Conservation (phyloP, 345 rosid genomes). For the Dovyalis caffra region DNA sequence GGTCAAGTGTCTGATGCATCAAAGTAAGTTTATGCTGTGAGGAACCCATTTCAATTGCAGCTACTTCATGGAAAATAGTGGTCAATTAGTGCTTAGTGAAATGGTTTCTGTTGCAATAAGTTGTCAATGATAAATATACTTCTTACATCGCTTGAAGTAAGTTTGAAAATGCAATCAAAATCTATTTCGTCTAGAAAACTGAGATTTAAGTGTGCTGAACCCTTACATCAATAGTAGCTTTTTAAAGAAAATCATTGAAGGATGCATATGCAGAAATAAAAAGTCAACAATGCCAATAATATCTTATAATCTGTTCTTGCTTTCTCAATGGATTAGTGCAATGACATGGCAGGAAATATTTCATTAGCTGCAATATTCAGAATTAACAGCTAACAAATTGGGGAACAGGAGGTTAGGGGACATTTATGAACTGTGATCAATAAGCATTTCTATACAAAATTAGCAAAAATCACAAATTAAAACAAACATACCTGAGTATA, state of each 20-base stretch:
- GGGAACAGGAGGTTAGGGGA: neutral
- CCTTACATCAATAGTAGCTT: neutral
- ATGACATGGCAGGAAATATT: neutral
- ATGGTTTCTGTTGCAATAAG: constrained; percentile 2
- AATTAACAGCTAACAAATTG: neutral
- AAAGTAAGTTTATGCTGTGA: neutral
- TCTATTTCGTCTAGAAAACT: neutral
- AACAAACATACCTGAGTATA: constrained; percentile 73
- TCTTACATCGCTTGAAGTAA: constrained; percentile 1
- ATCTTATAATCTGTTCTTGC: neutral
- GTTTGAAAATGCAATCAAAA: constrained; percentile 13
- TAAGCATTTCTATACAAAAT: constrained; percentile 2
- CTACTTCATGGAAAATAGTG: constrained; percentile 2
- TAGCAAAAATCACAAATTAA: neutral
- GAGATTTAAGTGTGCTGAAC: neutral
- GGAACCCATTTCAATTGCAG: constrained; percentile 6
- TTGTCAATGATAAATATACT: neutral
- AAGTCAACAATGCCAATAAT: neutral
- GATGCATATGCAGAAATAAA: neutral
- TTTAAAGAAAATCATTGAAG: neutral
- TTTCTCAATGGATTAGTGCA: neutral
- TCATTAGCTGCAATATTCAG: neutral
- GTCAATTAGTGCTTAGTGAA: neutral
- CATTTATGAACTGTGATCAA: constrained; percentile 7
- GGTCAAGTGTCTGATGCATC: constrained; percentile 81